Conservation (phyloP, 225 moss, liverwort and hornwort species). For the Pseudoscleropodium purum region DNA sequence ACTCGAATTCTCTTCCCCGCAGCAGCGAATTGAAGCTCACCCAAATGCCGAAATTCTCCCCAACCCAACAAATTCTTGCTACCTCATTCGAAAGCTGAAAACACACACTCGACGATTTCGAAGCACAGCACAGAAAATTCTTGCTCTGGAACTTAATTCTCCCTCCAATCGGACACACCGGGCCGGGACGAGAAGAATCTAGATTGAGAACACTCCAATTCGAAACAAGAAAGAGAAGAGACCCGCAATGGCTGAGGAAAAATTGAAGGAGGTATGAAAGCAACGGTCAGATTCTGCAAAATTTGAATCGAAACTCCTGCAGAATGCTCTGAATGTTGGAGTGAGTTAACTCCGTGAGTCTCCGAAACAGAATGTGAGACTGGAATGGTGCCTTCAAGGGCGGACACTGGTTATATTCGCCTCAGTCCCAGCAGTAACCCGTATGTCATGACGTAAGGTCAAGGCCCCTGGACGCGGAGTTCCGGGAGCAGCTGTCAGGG, state of each 20-base stretch:
- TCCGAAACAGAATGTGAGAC: not conserved
- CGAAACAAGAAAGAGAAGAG: not conserved
- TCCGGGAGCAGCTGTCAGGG: not conserved
- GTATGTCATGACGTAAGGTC: not conserved
- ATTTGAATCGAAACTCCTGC: not conserved
- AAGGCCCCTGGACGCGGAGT: not conserved
- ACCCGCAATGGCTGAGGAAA: not conserved
- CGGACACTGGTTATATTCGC: not conserved
- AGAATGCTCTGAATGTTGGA: not conserved
- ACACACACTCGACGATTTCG: not conserved
- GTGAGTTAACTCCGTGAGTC: not conserved
- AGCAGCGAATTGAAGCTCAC: not conserved
- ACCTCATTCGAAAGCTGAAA: not conserved
- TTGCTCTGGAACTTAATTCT: not conserved
- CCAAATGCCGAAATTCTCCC: not conserved
- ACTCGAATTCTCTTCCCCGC: not conserved
- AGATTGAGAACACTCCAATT: not conserved
- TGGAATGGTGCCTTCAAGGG: not conserved
- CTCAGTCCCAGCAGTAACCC: too few relatives aligned
- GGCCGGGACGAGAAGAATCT: not conserved
- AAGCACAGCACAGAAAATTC: not conserved
- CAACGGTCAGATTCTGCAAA: not conserved
- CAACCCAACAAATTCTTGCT: not conserved
- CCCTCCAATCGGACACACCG: not conserved
- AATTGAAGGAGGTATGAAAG: not conserved